These are phyloP conservation scores for Thozetella sp. DNA, from an alignment of 495 filamentous ascomycete genomes.

Conservation along the genomic window DNA sequence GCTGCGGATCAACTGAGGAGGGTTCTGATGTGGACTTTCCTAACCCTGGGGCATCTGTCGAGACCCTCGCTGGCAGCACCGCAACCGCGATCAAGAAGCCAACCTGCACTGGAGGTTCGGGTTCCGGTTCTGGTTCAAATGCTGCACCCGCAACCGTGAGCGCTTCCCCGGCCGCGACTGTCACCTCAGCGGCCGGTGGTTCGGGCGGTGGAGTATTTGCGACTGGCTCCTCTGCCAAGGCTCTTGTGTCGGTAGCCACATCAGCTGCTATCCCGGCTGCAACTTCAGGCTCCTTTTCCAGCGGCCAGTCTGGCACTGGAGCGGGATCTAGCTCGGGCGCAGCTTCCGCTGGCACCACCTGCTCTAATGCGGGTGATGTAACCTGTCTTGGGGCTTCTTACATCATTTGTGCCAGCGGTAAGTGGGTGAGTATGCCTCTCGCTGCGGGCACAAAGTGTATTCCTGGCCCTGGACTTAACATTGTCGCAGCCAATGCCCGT, in stretches of 20 bases:
- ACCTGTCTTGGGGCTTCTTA: slow-evolving; percentile 43
- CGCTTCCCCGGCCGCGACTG: slow-evolving; percentile 1
- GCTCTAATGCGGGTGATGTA: slow-evolving; percentile 40
- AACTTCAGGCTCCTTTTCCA: slow-evolving; percentile 7
- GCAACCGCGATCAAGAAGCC: not conserved
- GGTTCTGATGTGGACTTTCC: slow-evolving; percentile 51
- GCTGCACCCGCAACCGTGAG: not conserved
- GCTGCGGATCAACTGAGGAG: slow-evolving; percentile 48
- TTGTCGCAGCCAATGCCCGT: slow-evolving; percentile 20
- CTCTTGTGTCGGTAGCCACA: not conserved
- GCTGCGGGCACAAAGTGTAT: slow-evolving; percentile 38
- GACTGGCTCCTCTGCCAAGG: not conserved
- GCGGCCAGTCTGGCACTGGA: slow-evolving; percentile 11
- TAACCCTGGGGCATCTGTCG: slow-evolving; percentile 58
- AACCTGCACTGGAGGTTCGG: slow-evolving; percentile 5
- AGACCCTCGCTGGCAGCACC: slow-evolving; percentile 19
- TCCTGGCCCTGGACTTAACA: slow-evolving; percentile 26
- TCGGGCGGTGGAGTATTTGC: slow-evolving; percentile 9
- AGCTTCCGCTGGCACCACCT: slow-evolving; percentile 27
- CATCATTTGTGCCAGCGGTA: slow-evolving; percentile 43
- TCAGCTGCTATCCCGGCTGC: not conserved
- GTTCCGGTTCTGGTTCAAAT: slow-evolving; percentile 1
- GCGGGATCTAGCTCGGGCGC: slow-evolving; percentile 15
- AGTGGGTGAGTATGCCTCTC: slow-evolving; percentile 34
- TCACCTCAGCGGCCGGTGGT: not conserved